Evolutionary conservation across 2,329 filamentous ascomycete genomes (phyloP).

Genomic region (Exophiala bonariae): DNA sequence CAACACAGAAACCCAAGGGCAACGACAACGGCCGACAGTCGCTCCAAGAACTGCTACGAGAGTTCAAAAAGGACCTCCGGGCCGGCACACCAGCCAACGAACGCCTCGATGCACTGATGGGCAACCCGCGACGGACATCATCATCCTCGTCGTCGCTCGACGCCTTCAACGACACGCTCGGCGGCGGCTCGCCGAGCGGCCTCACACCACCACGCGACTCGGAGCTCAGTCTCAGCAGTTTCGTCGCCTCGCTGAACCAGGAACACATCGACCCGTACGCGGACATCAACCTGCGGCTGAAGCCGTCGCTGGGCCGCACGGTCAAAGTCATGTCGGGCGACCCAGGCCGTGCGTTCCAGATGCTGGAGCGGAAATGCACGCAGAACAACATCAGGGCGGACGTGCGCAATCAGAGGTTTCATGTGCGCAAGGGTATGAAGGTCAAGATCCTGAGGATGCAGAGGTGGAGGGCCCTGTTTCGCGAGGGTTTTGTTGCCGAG

Average conservation of each 20-base stretch:
- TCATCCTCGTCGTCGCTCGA: too few relatives aligned
- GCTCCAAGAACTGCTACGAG: too few relatives aligned
- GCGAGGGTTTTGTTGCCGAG: slow-evolving; percentile 43
- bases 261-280: slow-evolving; percentile 1
- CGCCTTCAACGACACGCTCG: too few relatives aligned
- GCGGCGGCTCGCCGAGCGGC: too few relatives aligned
- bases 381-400: slow-evolving; percentile 37
- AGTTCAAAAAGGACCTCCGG: background rate
- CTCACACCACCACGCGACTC: background rate
- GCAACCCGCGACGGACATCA: background rate
- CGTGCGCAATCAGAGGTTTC: slow-evolving; percentile 37
- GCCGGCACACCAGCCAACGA: background rate
- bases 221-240: slow-evolving; percentile 10
- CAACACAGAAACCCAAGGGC: too few relatives aligned
- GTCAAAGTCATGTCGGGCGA: slow-evolving; percentile 25
- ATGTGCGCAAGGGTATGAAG: slow-evolving; percentile 43
- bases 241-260: slow-evolving; percentile 8
- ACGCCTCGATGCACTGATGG: slow-evolving; percentile 7
- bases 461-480: slow-evolving; percentile 47
- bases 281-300: slow-evolving; percentile 26
- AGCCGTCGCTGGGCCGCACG: slow-evolving; percentile 30
- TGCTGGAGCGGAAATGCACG: slow-evolving; percentile 29
- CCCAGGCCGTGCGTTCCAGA: slow-evolving; percentile 26
- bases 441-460: slow-evolving; percentile 39
- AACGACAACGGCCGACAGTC: too few relatives aligned